Evolutionary conservation across 148 eudicot genomes (phyloP), one percentile per base, ranked within the genome.

Genomic region (Camellia lanceoleosa): DNA sequence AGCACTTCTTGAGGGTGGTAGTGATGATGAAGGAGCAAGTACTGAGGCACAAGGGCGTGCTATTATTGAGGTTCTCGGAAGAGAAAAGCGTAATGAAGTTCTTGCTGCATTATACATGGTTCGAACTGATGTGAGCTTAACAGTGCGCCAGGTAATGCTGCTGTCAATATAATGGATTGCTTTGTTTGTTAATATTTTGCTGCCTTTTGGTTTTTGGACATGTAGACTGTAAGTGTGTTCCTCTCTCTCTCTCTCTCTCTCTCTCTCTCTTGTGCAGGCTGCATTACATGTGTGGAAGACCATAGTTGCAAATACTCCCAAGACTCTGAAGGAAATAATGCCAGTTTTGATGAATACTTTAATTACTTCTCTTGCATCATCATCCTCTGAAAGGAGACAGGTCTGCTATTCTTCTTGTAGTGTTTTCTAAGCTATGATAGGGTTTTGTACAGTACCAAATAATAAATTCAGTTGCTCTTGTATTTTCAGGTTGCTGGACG

Each of bases 261-360:
- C n/a, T n/a, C n/a, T n/a, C n/a, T n/a, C n/a, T n/a, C n/a, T n/a
- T 0, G 79, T 46, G 38, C 86, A 96, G 99, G 97, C 98, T 83
- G 99, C 99, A 44, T 86, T 96, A 82, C 99, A 96, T 85, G 99
- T 96, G 74, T 96, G 99, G 99, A 96, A 96, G 87, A 96, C 99
- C 30, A 92, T 96, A 23, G 99, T 96, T 64, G 99, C 82, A 83
- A 96, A 96, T 87, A 96, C 99, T 63, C 99, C 99, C 8, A 96
- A 92, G 86, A 96, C 99, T 18, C 88, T 96, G 64, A 96, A 91
- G 89, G 99, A 96, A 86, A 96, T 96, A 82, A 91, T 96, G 99
- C 99, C 97, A 42, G 98, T 93, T 79, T 85, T 96, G 74, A 96
- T 96, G 99, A 88, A 91, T 83, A 93, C 98, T 14, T 82, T 96